Evolutionary conservation across 139 green algal genomes (phyloP).

Genomic region (Auxenochlorella pyrenoidosa): DNA sequence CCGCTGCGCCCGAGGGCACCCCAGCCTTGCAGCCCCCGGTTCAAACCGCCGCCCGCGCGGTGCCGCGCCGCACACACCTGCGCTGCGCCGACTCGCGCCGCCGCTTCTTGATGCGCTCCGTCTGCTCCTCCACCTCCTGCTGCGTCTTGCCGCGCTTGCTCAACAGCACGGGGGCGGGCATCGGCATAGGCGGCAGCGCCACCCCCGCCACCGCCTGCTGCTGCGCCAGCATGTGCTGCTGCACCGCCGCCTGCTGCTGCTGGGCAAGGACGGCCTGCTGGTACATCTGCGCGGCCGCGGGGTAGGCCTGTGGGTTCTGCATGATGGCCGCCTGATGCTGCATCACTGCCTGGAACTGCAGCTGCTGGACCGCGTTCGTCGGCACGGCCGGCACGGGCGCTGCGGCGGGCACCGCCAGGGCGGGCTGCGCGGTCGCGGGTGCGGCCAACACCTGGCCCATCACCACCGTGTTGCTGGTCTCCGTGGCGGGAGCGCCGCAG

Average conservation of each 20-base stretch:
- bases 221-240: constrained; percentile 23
- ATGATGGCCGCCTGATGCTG: constrained; percentile 28
- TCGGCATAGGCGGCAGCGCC: not conserved
- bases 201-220: not conserved
- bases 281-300: constrained; percentile 28
- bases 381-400: not conserved
- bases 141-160: constrained; percentile 23
- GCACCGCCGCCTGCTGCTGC: constrained; percentile 24
- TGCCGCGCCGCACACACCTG: constrained; percentile 11
- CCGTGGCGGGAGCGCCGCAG: not conserved
- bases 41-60: not conserved
- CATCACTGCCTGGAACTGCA: constrained; percentile 40
- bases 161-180: not conserved
- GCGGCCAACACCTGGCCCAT: not conserved
- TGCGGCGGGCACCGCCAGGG: not conserved
- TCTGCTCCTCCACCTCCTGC: constrained; percentile 46
- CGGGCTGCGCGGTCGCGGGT: not conserved
- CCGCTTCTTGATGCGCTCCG: constrained; percentile 46
- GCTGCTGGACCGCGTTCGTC: constrained; percentile 22
- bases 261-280: constrained; percentile 31
- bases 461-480: not conserved
- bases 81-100: constrained; percentile 50
- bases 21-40: too few species aligned
- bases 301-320: constrained; percentile 22
- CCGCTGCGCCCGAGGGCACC: not conserved